These are phyloP conservation scores for Wickerhamiella bombiphila DNA, from an alignment of 805 yeast genomes.

Conservation along the genomic window DNA sequence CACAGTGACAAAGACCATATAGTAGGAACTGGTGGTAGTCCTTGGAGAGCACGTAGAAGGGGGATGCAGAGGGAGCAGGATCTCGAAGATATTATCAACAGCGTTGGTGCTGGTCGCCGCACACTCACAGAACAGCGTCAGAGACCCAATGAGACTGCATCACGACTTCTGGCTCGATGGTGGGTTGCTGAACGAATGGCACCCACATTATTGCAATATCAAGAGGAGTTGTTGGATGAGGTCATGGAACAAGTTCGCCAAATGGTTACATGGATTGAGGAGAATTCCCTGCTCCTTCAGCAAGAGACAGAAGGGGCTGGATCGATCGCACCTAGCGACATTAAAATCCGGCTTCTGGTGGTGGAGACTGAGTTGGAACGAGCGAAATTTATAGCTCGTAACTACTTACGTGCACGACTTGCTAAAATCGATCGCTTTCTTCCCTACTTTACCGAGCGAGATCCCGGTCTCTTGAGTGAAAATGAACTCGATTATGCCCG, in stretches of 20 bases:
- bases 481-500: slow-evolving; percentile 15
- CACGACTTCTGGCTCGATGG: slow-evolving; percentile 32
- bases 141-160: slow-evolving; percentile 6
- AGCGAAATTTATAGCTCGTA: slow-evolving; percentile 62
- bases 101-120: slow-evolving; percentile 36
- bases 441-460: slow-evolving; percentile 27
- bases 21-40: too few relatives aligned
- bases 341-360: slow-evolving; percentile 65
- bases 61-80: neutral
- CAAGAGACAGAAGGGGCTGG: slow-evolving; percentile 18
- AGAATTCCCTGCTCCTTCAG: slow-evolving; percentile 63
- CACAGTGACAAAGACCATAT: too few relatives aligned
- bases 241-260: slow-evolving; percentile 42
- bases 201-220: slow-evolving; percentile 75
- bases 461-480: slow-evolving; percentile 8
- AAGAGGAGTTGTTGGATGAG: slow-evolving; percentile 41
- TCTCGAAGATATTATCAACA: slow-evolving; percentile 48
- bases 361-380: slow-evolving; percentile 88
- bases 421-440: slow-evolving; percentile 56
- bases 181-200: slow-evolving; percentile 80
- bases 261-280: slow-evolving; percentile 66
- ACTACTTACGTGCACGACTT: slow-evolving; percentile 66
- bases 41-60: too few relatives aligned
- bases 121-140: neutral
- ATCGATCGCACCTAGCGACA: slow-evolving; percentile 26